Percentiles rank a stretch among this genome's conserved stretches.
Conservation (phyloP, 1,139 yeast species). For the Scheffersomyces parashehatae region DNA sequence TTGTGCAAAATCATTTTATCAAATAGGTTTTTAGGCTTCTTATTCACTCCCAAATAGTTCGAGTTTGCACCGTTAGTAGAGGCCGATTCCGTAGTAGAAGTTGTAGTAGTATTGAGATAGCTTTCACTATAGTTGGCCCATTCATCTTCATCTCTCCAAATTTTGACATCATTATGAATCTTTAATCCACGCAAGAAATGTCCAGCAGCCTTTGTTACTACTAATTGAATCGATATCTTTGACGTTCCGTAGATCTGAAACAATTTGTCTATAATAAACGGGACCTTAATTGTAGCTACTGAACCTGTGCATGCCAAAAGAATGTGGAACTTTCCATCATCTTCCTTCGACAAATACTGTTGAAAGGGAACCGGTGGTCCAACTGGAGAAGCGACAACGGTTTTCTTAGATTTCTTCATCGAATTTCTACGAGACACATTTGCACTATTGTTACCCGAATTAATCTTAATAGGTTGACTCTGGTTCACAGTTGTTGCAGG, state of each 20-base stretch:
- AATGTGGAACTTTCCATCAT: slow-evolving; percentile 82
- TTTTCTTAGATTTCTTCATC: slow-evolving; percentile 21
- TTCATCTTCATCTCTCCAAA: slow-evolving; percentile 94
- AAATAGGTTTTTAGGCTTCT: slow-evolving; percentile 38
- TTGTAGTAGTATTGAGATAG: slow-evolving; percentile 7
- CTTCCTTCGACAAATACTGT: slow-evolving; percentile 66
- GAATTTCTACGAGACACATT: slow-evolving; percentile 6
- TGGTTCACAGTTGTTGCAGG: slow-evolving; percentile 3
- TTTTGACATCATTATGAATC: slow-evolving; percentile 77
- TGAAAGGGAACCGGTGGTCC: slow-evolving; percentile 77
- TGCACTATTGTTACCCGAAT: background rate
- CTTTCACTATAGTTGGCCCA: slow-evolving; percentile 63
- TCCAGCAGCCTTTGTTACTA: slow-evolving; percentile 80
- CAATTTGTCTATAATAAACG: slow-evolving; percentile 78
- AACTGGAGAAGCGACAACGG: slow-evolving; percentile 52
- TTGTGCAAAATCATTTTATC: slow-evolving; percentile 70
- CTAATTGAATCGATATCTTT: slow-evolving; percentile 78
- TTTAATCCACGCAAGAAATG: slow-evolving; percentile 80
- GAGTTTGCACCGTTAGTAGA: background rate
- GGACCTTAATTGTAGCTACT: slow-evolving; percentile 93
- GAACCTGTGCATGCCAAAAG: slow-evolving; percentile 93
- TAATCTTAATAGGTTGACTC: slow-evolving; percentile 8
- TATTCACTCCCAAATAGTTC: slow-evolving; percentile 10
- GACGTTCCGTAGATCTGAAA: slow-evolving; percentile 72
- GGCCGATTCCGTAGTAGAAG: slow-evolving; percentile 9